phyloP scores from a whole-genome alignment of 192 early-diverging fungal genomes.

The Powellomyces hirtus region DNA sequence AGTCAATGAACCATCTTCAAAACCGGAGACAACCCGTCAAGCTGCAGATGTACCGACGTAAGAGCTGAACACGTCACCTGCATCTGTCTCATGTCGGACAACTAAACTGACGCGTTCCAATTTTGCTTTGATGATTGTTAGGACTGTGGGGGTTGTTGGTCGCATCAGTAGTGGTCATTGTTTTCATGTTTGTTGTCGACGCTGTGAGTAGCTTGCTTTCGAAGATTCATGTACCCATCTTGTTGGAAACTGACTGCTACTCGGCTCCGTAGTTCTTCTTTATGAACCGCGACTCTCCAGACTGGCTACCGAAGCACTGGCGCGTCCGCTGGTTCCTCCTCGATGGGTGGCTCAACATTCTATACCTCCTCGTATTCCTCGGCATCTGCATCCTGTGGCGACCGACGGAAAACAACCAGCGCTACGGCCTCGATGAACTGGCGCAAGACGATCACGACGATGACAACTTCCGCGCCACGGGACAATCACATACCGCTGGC shows the following conservation, averaged over 20 bases:
- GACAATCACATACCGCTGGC: neutral
- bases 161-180: constrained; percentile 68
- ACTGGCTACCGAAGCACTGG: constrained; percentile 79
- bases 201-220: constrained; percentile 52
- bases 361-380: constrained; percentile 78
- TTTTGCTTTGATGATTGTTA: no score
- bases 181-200: constrained; percentile 82
- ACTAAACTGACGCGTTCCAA: no score
- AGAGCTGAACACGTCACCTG: no score
- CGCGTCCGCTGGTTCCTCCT: constrained; percentile 85
- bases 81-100: no score
- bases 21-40: constrained; percentile 84
- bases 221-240: neutral
- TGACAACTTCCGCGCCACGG: constrained; percentile 14
- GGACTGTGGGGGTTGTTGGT: constrained; percentile 76
- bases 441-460: constrained; percentile 68
- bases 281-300: constrained; percentile 54
- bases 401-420: constrained; percentile 86
- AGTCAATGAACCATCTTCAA: constrained; percentile 75
- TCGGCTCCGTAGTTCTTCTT: constrained; percentile 51
- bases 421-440: constrained; percentile 86
- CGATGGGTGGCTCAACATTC: constrained; percentile 88
- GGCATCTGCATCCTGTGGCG: constrained; percentile 87
- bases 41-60: constrained; percentile 81
- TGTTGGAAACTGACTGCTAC: neutral